Percentiles rank a stretch among this genome's conserved stretches.
Conservation (phyloP, 306 rosid genomes). For the Herpetospermum pedunculosum region DNA sequence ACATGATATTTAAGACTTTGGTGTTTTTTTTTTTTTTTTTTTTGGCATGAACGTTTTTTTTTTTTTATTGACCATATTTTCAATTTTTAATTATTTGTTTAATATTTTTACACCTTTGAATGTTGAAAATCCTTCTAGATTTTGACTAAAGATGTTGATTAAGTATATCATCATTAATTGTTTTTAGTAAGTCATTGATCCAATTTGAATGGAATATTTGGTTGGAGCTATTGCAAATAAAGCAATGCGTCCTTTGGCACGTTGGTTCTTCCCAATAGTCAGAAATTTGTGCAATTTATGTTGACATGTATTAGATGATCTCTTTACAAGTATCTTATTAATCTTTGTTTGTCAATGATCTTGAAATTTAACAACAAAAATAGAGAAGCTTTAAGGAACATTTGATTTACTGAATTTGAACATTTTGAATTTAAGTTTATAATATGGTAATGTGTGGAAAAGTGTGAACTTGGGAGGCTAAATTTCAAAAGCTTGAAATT, state of each 20-base stretch:
- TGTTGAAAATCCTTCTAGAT: background rate
- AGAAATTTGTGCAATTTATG: background rate
- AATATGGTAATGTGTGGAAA: background rate
- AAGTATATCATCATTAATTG: background rate
- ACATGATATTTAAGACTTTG: too few species aligned
- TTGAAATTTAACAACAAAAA: background rate
- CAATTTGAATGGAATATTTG: slow-evolving; percentile 1
- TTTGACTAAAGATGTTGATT: background rate
- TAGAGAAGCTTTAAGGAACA: background rate
- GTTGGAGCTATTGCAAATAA: background rate
- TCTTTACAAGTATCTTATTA: background rate
- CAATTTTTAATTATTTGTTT: background rate
- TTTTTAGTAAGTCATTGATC: background rate
- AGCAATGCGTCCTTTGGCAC: background rate
- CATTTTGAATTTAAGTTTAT: background rate
- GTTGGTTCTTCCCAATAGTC: background rate
- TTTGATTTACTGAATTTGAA: background rate
- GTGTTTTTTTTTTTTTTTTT: background rate
- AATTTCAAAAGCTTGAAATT: background rate
- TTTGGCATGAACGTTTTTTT: background rate
- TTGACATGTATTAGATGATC: background rate
- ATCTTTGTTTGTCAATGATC: background rate
- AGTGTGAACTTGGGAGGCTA: background rate
- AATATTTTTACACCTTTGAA: background rate
- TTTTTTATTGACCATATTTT: background rate